phyloP scores from a whole-genome alignment of 2,329 filamentous ascomycete species.

The Aspergillus transmontanensis region DNA sequence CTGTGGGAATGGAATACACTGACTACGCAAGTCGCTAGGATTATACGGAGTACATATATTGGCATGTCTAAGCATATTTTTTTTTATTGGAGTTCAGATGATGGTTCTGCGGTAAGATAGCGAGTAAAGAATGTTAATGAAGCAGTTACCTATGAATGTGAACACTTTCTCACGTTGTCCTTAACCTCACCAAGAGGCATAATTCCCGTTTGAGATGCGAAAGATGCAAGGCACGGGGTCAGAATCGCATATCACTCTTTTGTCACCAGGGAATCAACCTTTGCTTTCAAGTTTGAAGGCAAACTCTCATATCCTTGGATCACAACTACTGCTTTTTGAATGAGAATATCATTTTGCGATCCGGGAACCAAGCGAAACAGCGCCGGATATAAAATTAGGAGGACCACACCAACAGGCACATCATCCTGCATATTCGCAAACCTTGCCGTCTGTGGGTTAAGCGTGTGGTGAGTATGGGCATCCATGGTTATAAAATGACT shows the following conservation, averaged over 20 bases:
- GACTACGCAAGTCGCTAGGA: not conserved
- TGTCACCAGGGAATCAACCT: not conserved
- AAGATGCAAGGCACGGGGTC: not conserved
- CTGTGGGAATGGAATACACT: not conserved
- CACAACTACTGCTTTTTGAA: conserved; percentile 4
- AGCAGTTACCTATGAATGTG: too few relatives aligned
- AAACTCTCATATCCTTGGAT: not conserved
- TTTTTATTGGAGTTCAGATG: not conserved
- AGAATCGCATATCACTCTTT: not conserved
- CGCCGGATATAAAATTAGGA: conserved; percentile 8
- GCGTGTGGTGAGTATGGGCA: conserved; percentile 6
- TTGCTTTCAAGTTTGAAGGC: not conserved
- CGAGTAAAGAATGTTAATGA: too few relatives aligned
- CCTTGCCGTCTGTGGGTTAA: not conserved
- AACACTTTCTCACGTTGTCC: too few relatives aligned
- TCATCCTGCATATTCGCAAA: not conserved
- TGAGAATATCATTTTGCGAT: not conserved
- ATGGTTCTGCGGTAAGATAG: not conserved
- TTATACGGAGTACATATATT: not conserved
- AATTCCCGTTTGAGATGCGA: not conserved
- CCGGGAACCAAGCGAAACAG: not conserved
- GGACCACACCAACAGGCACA: not conserved
- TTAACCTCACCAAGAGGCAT: too few relatives aligned
- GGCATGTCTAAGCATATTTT: not conserved
- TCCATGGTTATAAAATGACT: not conserved